Evolutionary conservation across 1,139 yeast species (phyloP), one percentile per base, ranked within the genome.

Genomic region (Eremothecium cymbalariae): DNA sequence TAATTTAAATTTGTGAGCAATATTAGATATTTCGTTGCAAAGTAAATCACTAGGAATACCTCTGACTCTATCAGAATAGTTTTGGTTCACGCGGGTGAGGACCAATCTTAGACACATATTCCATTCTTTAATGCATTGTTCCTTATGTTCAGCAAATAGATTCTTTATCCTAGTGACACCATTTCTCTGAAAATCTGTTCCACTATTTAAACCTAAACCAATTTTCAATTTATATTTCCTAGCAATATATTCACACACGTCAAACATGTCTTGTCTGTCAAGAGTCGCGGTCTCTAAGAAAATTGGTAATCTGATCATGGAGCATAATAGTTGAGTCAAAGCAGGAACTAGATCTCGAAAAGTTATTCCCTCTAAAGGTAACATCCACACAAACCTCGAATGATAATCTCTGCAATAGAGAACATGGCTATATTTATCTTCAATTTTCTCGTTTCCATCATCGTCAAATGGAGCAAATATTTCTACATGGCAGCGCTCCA

Each of bases 401-500:
- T 44, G 40, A 31, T 47, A 56, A 33, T 56, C 60, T 32, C 56
- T 45, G 21, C 48, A 44, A 28, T 42, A 48, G 20, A 56, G 35
- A 8, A 56, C 42, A 33, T 53, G 51, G 5, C 57, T 40, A 35
- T 47, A 55, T 26, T 40, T 48, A 4, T 47, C 50, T 29, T 48
- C 55, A 14, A 56, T 50, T 14, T 38, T 34, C 6, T 41, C 42
- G 20, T 16, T 6, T 3, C 28, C 24, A 7, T 30, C 34, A 8
- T 22, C 18, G 11, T 31, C 31, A 40, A 53, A 49, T 11, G 57
- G 52, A 18, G 44, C 39, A 25, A 54, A 40, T 2, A 53, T 37
- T 36, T 57, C 60, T 9, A 57, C 28, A 28, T 55, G 58, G 6
- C 55, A 38, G 31, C 59, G 40, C 26, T 57, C 62, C 15, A 54